Percentiles rank a stretch among this genome's conserved stretches.
phyloP scores from a whole-genome alignment of 2,329 filamentous ascomycete species.

The Mariannaea elegans region DNA sequence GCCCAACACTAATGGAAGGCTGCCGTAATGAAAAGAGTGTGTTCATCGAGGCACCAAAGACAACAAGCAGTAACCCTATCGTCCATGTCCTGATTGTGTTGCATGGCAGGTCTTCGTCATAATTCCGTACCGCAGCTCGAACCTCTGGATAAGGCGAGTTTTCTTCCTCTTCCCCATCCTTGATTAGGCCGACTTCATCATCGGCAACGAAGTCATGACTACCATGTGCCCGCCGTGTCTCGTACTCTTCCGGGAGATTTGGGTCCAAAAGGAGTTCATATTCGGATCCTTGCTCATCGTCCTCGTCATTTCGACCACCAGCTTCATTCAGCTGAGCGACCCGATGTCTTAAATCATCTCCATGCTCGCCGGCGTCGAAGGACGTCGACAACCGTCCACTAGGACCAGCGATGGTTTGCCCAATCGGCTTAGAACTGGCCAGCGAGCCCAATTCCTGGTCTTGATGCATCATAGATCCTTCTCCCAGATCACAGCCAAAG shows the following conservation, averaged over 20 bases:
- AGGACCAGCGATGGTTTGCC: slow-evolving; percentile 35
- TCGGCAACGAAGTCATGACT: slow-evolving; percentile 35
- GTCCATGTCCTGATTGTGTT: slow-evolving; percentile 73
- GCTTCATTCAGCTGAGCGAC: slow-evolving; percentile 54
- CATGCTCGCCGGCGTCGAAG: slow-evolving; percentile 33
- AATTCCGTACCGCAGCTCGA: slow-evolving; percentile 69
- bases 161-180: slow-evolving; percentile 47
- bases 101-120: slow-evolving; percentile 71
- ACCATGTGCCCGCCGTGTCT: slow-evolving; percentile 41
- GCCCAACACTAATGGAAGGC: slow-evolving; percentile 67
- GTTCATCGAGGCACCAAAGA: slow-evolving; percentile 68
- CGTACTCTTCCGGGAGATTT: slow-evolving; percentile 56
- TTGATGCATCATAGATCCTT: neutral
- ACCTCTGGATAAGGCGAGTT: slow-evolving; percentile 74
- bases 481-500: neutral
- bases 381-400: slow-evolving; percentile 42
- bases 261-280: slow-evolving; percentile 66
- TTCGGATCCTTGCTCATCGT: slow-evolving; percentile 59
- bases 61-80: slow-evolving; percentile 66
- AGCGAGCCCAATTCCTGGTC: slow-evolving; percentile 15
- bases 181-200: slow-evolving; percentile 38
- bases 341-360: slow-evolving; percentile 43
- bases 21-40: slow-evolving; percentile 70
- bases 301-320: slow-evolving; percentile 49
- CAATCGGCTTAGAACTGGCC: slow-evolving; percentile 31